A percentile compares a stretch with the other conserved stretches of the same genome.
Evolutionary conservation across 768 basidiomycete species (phyloP).

Genomic region (Inosperma sp.): DNA sequence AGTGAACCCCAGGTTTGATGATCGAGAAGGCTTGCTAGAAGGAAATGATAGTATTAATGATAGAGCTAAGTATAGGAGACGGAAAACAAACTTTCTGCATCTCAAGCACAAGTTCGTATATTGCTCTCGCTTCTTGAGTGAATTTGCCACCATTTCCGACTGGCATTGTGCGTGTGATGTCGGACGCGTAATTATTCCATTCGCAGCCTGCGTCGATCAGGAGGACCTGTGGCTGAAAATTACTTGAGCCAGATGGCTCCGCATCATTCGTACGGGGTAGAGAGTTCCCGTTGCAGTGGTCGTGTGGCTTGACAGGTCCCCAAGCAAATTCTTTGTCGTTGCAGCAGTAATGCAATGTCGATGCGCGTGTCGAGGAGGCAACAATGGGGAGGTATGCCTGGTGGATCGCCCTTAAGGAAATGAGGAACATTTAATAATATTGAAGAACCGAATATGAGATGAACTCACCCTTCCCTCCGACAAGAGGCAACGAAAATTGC

Average conservation of each 20-base stretch:
- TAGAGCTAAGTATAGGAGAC: conserved; percentile 2
- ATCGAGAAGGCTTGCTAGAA: conserved; percentile 61
- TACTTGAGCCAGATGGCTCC: conserved; percentile 21
- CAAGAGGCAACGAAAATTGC: conserved; percentile 91
- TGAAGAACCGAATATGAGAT: background rate
- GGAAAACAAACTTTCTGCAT: conserved; percentile 72
- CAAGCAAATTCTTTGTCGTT: conserved; percentile 85
- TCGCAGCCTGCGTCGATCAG: conserved; percentile 96
- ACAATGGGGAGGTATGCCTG: conserved; percentile 94
- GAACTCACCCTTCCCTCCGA: conserved; percentile 73
- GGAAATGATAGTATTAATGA: background rate
- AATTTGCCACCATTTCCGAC: conserved; percentile 94
- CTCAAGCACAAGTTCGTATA: conserved; percentile 81
- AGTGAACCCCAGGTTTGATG: conserved; percentile 75
- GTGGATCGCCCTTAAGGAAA: conserved; percentile 56
- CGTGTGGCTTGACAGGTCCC: conserved; percentile 62
- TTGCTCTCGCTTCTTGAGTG: conserved; percentile 70
- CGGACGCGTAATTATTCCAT: conserved; percentile 51
- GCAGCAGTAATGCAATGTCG: conserved; percentile 93
- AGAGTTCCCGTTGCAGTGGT: conserved; percentile 48
- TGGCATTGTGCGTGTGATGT: conserved; percentile 78
- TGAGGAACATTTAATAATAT: conserved; percentile 4
- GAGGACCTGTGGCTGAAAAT: conserved; percentile 63
- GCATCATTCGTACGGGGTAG: conserved; percentile 35
- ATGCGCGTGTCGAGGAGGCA: conserved; percentile 79